Evolutionary conservation across 805 yeast species (phyloP).

Genomic region (Candida piceae): DNA sequence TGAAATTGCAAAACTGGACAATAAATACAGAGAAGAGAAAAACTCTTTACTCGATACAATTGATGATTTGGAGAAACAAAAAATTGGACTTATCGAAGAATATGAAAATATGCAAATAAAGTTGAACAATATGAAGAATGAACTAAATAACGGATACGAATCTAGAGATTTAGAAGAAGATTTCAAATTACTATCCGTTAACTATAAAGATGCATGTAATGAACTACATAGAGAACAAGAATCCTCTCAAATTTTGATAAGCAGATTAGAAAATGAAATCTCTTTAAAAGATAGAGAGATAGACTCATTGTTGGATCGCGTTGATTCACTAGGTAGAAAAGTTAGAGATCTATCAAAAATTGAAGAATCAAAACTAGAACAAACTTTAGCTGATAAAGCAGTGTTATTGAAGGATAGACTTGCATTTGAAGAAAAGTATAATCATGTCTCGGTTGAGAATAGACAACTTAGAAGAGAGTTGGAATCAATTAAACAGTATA

Average conservation of each 20-base stretch:
- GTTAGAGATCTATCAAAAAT: constrained; percentile 29
- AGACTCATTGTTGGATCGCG: constrained; percentile 26
- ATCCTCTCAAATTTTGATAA: constrained; percentile 6
- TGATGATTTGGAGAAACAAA: constrained; percentile 32
- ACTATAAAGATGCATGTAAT: constrained; percentile 27
- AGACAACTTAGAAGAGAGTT: constrained; percentile 32
- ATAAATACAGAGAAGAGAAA: constrained; percentile 25
- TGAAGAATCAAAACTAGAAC: constrained; percentile 20
- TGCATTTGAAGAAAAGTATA: constrained; percentile 35
- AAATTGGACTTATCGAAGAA: constrained; percentile 32
- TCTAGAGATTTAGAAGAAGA: constrained; percentile 33
- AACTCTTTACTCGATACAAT: constrained; percentile 29
- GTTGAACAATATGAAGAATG: constrained; percentile 9
- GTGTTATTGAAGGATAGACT: constrained; percentile 32
- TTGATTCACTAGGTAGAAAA: constrained; percentile 16
- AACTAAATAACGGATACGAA: constrained; percentile 7
- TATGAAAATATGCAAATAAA: constrained; percentile 28
- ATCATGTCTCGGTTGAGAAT: constrained; percentile 34
- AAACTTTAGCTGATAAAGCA: constrained; percentile 33
- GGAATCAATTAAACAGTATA: constrained; percentile 14
- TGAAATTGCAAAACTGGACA: constrained; percentile 10
- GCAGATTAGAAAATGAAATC: constrained; percentile 14
- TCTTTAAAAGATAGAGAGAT: constrained; percentile 35
- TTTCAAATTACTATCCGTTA: constrained; percentile 32
- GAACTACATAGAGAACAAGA: constrained; percentile 20